phyloP scores from a whole-genome alignment of 2,329 filamentous ascomycete species.

The Alternaria solani region DNA sequence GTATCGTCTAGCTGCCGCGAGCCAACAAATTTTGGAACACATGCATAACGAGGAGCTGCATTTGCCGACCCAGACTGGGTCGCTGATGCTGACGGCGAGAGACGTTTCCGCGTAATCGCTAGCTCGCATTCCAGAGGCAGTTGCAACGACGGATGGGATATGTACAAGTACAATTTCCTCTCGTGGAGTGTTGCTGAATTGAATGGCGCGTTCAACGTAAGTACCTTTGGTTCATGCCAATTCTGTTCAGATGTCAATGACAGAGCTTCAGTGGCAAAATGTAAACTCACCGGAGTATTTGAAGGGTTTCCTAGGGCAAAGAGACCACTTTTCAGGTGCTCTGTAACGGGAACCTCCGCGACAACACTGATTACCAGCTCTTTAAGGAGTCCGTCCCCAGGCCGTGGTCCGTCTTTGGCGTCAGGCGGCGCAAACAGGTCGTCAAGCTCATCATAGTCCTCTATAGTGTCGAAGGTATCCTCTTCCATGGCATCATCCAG shows the following conservation, averaged over 20 bases:
- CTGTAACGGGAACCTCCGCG: constrained; percentile 42
- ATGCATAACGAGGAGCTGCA: constrained; percentile 42
- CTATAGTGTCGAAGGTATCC: constrained; percentile 49
- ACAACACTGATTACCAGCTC: constrained; percentile 50
- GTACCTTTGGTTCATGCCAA: constrained; percentile 34
- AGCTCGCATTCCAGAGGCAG: constrained; percentile 50
- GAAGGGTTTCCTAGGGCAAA: constrained; percentile 33
- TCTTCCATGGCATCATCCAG: constrained; percentile 50
- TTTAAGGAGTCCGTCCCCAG: constrained; percentile 50
- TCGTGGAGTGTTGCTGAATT: constrained; percentile 49
- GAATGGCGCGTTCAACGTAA: constrained; percentile 45
- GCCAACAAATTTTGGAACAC: constrained; percentile 44
- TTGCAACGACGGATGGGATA: constrained; percentile 44
- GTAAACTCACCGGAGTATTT: constrained; percentile 27
- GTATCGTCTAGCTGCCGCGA: constrained; percentile 34
- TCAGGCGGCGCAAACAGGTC: constrained; percentile 49
- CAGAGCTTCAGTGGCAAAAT: too few species aligned
- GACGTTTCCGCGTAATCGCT: constrained; percentile 46
- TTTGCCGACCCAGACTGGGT: constrained; percentile 33
- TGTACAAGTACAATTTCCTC: constrained; percentile 49
- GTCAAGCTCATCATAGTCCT: constrained; percentile 52
- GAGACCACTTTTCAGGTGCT: constrained; percentile 39
- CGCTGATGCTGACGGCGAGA: constrained; percentile 41
- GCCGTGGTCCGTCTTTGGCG: constrained; percentile 37
- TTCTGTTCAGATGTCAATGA: constrained; percentile 6